Evolutionary conservation across 495 filamentous ascomycete species (phyloP), one percentile per base, ranked within the genome.

Genomic region (Penicillium coffeae): DNA sequence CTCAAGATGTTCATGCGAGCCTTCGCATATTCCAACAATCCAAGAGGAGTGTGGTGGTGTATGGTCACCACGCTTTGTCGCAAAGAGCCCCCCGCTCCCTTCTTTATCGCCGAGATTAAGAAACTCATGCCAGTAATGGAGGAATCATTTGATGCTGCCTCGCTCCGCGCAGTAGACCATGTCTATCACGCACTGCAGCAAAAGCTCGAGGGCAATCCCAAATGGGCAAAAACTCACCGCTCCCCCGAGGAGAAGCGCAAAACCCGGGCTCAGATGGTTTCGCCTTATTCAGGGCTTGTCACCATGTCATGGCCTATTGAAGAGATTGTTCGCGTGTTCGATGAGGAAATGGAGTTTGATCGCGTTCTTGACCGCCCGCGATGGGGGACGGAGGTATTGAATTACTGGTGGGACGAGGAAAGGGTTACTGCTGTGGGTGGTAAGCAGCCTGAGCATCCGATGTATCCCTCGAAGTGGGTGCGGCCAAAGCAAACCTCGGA

Each of bases 1-100:
- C 60, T 75, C 52, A 75, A 73, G 48, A 65, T 72, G 55, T 56
- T 73, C 32, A 13, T 72, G n/a, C 71, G 72, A 20, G 68, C 60
- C 2, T 74, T 64, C 44, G 56, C 65, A 8, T 38, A 25, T 3
- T 38, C 51, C 13, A 50, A 59, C 16, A 60, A 71, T 21, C 33
- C 68, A n/a, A 48, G 60, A 13, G 72, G 72, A 2, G 50, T 73
- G 3, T 70, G 72, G 45, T 75, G 72, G 72, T 73, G 70, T 43
- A 51, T 74, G 20, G 34, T 74, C 48, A 68, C 70, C 1, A 62
- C 55, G 1, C 56, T 75, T 12, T 48, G 66, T 21, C 68, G 68
- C 21, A 46, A 54, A 7, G 65, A 62, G 41, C 53, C 62, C 2
- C 34, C 65, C 18, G 55, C 51, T 18, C 55, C 38, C 12, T 58